phyloP scores from a whole-genome alignment of 768 basidiomycete species.

The Astraeus odoratus region DNA sequence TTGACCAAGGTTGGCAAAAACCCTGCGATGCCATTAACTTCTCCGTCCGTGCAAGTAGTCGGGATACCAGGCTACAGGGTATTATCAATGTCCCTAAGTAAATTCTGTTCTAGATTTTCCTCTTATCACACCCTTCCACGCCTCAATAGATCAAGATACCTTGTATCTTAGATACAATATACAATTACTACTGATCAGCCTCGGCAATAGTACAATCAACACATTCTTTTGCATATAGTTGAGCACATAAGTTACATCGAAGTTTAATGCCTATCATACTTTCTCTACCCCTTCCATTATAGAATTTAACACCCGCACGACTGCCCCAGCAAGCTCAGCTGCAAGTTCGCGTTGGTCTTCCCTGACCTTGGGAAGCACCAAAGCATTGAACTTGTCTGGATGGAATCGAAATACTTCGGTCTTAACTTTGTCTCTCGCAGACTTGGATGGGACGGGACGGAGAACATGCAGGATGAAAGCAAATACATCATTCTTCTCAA shows the following conservation, averaged over 20 bases:
- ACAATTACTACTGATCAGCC: too few relatives aligned
- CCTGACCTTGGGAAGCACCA: constrained; percentile 29
- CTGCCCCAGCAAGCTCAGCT: constrained; percentile 29
- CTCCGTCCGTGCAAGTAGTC: constrained; percentile 64
- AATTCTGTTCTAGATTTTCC: too few relatives aligned
- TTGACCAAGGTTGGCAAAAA: constrained; percentile 59
- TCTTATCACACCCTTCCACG: background rate
- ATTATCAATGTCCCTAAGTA: constrained; percentile 4
- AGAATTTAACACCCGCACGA: constrained; percentile 36
- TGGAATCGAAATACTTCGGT: constrained; percentile 48
- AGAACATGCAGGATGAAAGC: constrained; percentile 36
- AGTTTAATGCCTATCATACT: background rate
- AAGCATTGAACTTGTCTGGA: constrained; percentile 45
- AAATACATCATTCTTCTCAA: constrained; percentile 29
- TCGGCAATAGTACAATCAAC: background rate
- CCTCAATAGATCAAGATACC: too few relatives aligned
- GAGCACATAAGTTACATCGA: background rate
- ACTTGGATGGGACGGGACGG: constrained; percentile 25
- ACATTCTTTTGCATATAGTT: background rate
- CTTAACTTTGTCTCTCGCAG: constrained; percentile 30
- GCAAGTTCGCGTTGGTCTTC: constrained; percentile 28
- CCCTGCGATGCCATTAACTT: constrained; percentile 60
- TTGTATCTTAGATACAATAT: too few relatives aligned
- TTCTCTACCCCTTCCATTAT: constrained; percentile 21
- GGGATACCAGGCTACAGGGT: constrained; percentile 50